Evolutionary conservation across 352 stramenopile genomes (phyloP), one percentile per base, ranked within the genome.

Genomic region (Globisporangium rhizosaccharum): DNA sequence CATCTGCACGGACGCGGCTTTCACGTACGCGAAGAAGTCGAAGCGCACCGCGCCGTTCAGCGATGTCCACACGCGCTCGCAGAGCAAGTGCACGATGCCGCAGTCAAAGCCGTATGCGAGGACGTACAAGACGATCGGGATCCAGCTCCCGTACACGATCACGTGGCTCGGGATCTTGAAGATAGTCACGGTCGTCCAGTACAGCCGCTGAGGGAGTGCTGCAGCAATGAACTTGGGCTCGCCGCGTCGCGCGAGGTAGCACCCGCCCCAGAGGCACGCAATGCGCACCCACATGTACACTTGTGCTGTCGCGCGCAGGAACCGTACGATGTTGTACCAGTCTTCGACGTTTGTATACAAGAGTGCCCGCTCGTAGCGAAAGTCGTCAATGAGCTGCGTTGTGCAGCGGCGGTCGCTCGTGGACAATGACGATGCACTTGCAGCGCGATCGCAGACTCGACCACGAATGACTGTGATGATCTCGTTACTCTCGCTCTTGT

Each of bases 241-340:
- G 8, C 18, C 28, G 7, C n/a, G 23, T 52, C 63, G 48, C 7
- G 67, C 64, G 11, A 53, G 20, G 26, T 67, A 64, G 47, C 67
- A 73, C 4, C 64, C 67, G 9, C 36, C 20, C 47, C 51, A 61
- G 11, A 85, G 46, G 2, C 69, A 49, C 2, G 37, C 1, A 9
- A 82, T 20, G 8, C 77, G 73, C 28, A 82, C 18, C 77, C 77
- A 87, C 14, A 87, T 67, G 42, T 82, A 87, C 0, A 45, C 0
- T 26, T 87, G 77, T 0, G 64, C 66, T 0, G 54, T 10, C 0
- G 65, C 71, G 26, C 75, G 75, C 14, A 87, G 53, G 3, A 61
- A 23, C 11, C 52, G 59, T 15, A 67, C 61, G n/a, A 70, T 47
- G 0, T 8, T 23, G n/a, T 62, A 70, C 74, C 71, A 82, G 26